Evolutionary conservation across 2,329 filamentous ascomycete genomes (phyloP).

Genomic region (Talaromyces sp.): DNA sequence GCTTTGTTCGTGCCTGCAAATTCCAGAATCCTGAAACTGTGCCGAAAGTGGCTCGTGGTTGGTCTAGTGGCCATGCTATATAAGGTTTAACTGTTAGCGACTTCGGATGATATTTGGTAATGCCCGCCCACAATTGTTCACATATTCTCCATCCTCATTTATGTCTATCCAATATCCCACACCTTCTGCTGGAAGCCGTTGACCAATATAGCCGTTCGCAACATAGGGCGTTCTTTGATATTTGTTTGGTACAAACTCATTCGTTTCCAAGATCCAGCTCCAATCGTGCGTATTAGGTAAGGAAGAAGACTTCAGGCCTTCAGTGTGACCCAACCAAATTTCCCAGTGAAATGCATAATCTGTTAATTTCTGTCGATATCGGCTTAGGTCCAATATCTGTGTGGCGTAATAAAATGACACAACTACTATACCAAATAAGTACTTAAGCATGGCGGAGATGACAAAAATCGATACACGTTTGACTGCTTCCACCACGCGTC

Average conservation of each 20-base stretch:
- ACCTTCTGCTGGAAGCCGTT: conserved; percentile 13
- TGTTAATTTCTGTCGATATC: neutral
- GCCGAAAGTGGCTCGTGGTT: conserved; percentile 17
- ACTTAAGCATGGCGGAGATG: neutral
- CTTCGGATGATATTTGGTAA: neutral
- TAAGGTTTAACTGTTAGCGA: neutral
- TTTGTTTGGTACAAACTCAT: conserved; percentile 14
- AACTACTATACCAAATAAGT: neutral
- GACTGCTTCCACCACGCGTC: neutral
- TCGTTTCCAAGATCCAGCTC: conserved; percentile 14
- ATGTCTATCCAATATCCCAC: conserved; percentile 17
- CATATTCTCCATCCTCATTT: conserved; percentile 9
- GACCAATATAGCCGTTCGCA: conserved; percentile 17
- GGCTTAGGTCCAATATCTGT: neutral
- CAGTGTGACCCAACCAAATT: neutral
- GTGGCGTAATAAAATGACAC: neutral
- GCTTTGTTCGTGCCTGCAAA: conserved; percentile 9
- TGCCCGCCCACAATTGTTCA: conserved; percentile 10
- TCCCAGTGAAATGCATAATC: neutral
- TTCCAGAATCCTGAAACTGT: conserved; percentile 18
- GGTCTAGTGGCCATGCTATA: conserved; percentile 18
- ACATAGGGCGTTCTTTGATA: conserved; percentile 17
- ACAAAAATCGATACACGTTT: neutral
- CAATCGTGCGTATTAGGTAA: neutral
- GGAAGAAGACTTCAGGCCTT: neutral